Evolutionary conservation across 2,329 filamentous ascomycete species (phyloP), one percentile per base, ranked within the genome.

Genomic region (Geosmithia morbida): DNA sequence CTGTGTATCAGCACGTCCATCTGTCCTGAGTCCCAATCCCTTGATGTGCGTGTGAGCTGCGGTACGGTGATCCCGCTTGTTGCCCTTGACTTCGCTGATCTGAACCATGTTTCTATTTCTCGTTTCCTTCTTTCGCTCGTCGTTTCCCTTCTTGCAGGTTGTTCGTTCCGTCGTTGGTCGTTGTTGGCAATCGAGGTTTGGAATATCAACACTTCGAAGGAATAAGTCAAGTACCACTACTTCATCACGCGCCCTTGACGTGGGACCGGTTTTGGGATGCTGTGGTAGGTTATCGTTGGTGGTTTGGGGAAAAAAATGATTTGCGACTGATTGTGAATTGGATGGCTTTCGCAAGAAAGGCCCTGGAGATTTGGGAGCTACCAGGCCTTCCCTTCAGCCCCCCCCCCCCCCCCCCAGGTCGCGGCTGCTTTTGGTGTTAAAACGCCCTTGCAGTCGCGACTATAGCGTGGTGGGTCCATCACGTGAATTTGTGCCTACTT

Each of bases 11-110:
- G 92, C 87, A 46, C 77, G 82, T 52, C 92, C 92, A 80, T 95
- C 87, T 45, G 78, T 63, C 60, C 86, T 85, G 56, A 98, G 69
- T 17, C 92, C 92, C 41, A 98, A 75, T 46, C 92, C 92, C 64
- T 88, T 94, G 75, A 98, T 98, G 68, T 98, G 92, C 47, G 90
- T 96, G 68, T 98, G 92, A 56, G 90, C 85, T 51, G 92, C 90
- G 44, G 92, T 98, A 62, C 92, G 83, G 70, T 94, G 92, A 66
- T 96, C 90, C 72, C 92, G 88, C 71, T 82, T 81, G 69, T 87
- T 90, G 71, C 85, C 85, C 74, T 94, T 94, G 61, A 94, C 86
- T 71, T 95, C 88, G 71, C 85, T 94, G 67, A 92, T 88, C 65
- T 88, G 83, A 57, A 90, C 85, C 85, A 89, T 90, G 56, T 61